Conservation (phyloP, 2,329 filamentous ascomycete species). For the Metarhizium humberi region DNA sequence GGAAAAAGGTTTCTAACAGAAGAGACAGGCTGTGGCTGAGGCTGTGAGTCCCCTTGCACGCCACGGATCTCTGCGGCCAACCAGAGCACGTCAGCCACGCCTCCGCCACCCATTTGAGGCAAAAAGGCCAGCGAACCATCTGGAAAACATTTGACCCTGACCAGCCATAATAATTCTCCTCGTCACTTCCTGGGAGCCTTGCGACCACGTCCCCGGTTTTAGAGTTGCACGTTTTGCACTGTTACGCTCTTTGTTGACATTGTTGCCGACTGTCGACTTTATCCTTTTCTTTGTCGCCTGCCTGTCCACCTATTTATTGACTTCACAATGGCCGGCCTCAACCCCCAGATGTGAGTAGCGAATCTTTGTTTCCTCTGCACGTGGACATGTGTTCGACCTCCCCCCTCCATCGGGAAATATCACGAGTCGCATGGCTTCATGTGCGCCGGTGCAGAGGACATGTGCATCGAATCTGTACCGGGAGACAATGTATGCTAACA, state of each 20-base stretch:
- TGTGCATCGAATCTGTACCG: background rate
- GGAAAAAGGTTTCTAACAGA: conserved; percentile 12
- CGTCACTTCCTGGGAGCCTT: background rate
- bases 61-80: background rate
- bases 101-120: background rate
- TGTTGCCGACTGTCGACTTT: conserved; percentile 1
- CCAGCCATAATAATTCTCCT: background rate
- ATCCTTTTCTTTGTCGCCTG: conserved; percentile 1
- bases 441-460: background rate
- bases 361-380: background rate
- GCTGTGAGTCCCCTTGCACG: background rate
- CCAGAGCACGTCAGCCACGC: background rate
- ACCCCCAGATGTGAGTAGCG: conserved; percentile 51
- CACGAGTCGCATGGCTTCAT: background rate
- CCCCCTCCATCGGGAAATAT: background rate
- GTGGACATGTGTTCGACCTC: background rate
- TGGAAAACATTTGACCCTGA: background rate
- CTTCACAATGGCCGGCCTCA: conserved; percentile 50
- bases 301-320: background rate
- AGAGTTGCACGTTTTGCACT: background rate
- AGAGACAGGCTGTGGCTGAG: background rate
- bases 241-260: background rate
- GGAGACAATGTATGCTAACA: conserved; percentile 13
- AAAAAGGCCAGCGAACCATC: conserved; percentile 8
- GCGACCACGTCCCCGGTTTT: conserved; percentile 1